phyloP scores from a whole-genome alignment of 331 rosid species.

The Prunus yedoensis region DNA sequence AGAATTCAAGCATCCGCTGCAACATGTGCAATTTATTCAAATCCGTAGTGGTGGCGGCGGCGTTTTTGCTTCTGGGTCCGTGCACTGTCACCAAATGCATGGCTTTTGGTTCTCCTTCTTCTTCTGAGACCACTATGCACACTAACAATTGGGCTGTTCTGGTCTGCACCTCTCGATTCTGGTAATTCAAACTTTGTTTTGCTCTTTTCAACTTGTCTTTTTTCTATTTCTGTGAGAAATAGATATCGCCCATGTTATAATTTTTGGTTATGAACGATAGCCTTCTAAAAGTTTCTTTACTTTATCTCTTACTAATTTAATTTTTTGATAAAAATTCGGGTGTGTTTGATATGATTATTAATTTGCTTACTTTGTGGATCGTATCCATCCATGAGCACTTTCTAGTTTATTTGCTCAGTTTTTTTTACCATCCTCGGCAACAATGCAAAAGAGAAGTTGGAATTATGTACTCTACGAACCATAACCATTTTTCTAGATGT shows the following conservation, averaged over 20 bases:
- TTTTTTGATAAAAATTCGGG: background rate
- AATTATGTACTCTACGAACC: background rate
- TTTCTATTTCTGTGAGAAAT: background rate
- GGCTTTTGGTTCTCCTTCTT: conserved; percentile 46
- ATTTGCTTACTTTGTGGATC: background rate
- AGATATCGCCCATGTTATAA: background rate
- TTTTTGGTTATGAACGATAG: background rate
- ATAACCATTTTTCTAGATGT: background rate
- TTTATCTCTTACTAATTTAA: background rate
- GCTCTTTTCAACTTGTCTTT: background rate
- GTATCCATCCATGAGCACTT: background rate
- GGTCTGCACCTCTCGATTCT: conserved; percentile 94
- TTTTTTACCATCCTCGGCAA: background rate
- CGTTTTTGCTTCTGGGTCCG: conserved; percentile 32
- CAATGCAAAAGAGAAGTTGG: background rate
- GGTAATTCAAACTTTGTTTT: conserved; percentile 41
- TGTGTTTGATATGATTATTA: background rate
- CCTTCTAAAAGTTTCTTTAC: background rate
- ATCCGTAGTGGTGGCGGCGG: conserved; percentile 20
- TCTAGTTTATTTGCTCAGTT: background rate
- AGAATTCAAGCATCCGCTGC: conserved; percentile 23
- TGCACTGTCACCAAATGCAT: conserved; percentile 23
- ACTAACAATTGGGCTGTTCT: conserved; percentile 94
- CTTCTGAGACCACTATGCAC: conserved; percentile 68
- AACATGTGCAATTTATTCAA: conserved; percentile 28